A percentile compares a stretch with the other conserved stretches of the same genome.
Evolutionary conservation across 2,329 filamentous ascomycete genomes (phyloP).

Genomic region (Trichophyton schoenleinii): DNA sequence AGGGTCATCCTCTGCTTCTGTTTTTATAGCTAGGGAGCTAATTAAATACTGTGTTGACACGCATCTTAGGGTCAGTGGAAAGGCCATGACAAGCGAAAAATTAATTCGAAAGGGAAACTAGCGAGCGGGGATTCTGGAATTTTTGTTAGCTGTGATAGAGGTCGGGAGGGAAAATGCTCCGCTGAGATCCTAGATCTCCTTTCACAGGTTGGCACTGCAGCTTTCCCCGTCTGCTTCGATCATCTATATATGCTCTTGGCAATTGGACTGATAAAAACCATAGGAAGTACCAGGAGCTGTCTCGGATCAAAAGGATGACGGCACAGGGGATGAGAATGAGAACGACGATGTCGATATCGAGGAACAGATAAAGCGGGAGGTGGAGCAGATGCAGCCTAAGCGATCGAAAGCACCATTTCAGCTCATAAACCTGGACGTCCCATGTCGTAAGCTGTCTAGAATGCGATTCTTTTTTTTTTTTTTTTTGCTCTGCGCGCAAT

Average conservation of each 20-base stretch:
- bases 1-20: background rate
- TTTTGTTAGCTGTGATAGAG: slow-evolving; percentile 51
- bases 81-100: slow-evolving; percentile 8
- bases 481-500: slow-evolving; percentile 10
- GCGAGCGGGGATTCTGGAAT: slow-evolving; percentile 47
- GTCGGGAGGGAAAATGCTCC: slow-evolving; percentile 48
- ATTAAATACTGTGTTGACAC: slow-evolving; percentile 13
- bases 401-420: slow-evolving; percentile 39
- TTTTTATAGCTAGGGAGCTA: background rate
- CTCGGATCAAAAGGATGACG: slow-evolving; percentile 10
- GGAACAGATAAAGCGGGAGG: slow-evolving; percentile 46
- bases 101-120: slow-evolving; percentile 17
- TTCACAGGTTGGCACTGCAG: slow-evolving; percentile 32
- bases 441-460: slow-evolving; percentile 25
- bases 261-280: slow-evolving; percentile 3
- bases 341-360: slow-evolving; percentile 45
- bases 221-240: background rate
- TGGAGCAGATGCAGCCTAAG: slow-evolving; percentile 41
- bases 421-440: slow-evolving; percentile 42
- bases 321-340: slow-evolving; percentile 15
- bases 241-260: background rate
- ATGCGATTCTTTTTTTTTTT: background rate
- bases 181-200: slow-evolving; percentile 47
- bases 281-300: slow-evolving; percentile 8
- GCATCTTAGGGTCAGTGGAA: slow-evolving; percentile 18